phyloP scores from a whole-genome alignment of 176 grass and related monocot species.

The Oryza rufipogon region DNA sequence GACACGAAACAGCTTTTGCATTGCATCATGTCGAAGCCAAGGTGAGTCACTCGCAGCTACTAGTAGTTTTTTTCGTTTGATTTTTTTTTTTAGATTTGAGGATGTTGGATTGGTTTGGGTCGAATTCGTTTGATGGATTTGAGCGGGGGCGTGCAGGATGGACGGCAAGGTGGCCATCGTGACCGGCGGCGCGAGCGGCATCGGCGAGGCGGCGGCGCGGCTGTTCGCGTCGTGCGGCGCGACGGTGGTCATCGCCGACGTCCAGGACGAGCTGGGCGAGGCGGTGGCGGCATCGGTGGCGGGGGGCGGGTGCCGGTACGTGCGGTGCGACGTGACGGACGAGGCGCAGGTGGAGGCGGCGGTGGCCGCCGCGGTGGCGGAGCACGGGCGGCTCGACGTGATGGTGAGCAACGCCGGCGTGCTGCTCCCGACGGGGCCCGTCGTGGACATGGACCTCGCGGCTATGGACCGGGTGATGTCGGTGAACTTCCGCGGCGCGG shows the following conservation, averaged over 20 bases:
- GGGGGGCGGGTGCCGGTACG: constrained; percentile 46
- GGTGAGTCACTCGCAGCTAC: constrained; percentile 32
- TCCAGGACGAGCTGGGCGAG: constrained; percentile 68
- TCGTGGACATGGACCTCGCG: constrained; percentile 55
- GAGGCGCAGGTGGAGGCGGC: constrained; percentile 71
- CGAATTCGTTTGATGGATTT: neutral
- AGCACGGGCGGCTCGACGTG: constrained; percentile 71
- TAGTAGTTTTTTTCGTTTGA: neutral
- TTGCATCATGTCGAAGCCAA: constrained; percentile 44
- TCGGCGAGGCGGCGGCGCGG: constrained; percentile 67
- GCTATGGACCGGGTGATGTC: constrained; percentile 72
- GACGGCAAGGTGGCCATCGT: constrained; percentile 86
- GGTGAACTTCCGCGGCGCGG: constrained; percentile 71
- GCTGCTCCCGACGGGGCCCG: constrained; percentile 43
- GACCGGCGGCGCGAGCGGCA: constrained; percentile 81
- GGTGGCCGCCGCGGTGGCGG: constrained; percentile 46
- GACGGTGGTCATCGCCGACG: constrained; percentile 74
- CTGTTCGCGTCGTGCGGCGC: constrained; percentile 78
- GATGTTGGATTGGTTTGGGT: neutral
- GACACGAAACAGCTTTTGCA: neutral
- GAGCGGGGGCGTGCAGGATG: constrained; percentile 45
- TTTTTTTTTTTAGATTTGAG: neutral
- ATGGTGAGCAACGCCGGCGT: constrained; percentile 88
- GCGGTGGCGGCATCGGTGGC: constrained; percentile 56
- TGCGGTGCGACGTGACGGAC: constrained; percentile 74